Conservation (phyloP, 192 early-diverging fungal genomes). For the Chytriomyces hyalinus region DNA sequence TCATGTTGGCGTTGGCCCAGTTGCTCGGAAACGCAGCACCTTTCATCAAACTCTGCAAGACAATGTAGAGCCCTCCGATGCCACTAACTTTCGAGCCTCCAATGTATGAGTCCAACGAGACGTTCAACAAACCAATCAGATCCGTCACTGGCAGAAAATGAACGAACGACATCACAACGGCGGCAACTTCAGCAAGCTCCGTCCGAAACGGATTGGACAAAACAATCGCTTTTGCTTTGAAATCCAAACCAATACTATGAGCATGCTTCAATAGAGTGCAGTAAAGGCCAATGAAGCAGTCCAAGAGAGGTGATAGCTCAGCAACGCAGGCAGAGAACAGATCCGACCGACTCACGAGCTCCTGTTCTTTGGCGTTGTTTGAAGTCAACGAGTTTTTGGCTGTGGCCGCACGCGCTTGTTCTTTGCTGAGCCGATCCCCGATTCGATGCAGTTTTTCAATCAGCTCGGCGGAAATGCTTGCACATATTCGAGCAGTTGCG, state of each 20-base stretch:
- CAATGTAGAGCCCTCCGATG: slow-evolving; percentile 21
- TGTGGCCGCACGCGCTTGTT: not conserved
- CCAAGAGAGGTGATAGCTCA: slow-evolving; percentile 18
- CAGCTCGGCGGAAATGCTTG: slow-evolving; percentile 47
- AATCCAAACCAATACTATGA: not conserved
- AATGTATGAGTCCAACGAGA: not conserved
- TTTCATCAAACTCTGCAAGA: slow-evolving; percentile 40
- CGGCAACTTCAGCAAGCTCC: slow-evolving; percentile 39
- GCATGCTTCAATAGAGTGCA: not conserved
- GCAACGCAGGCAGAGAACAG: slow-evolving; percentile 22
- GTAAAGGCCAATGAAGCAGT: slow-evolving; percentile 13
- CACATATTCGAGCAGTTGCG: slow-evolving; percentile 44
- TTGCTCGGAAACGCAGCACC: slow-evolving; percentile 44
- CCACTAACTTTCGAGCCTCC: slow-evolving; percentile 2
- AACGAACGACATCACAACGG: slow-evolving; percentile 43
- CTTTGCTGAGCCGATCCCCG: slow-evolving; percentile 22
- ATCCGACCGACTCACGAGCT: not conserved
- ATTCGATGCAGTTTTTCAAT: slow-evolving; percentile 47
- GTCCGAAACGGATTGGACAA: slow-evolving; percentile 5
- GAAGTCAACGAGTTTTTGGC: not conserved
- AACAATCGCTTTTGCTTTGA: not conserved
- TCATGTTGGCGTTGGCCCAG: slow-evolving; percentile 49
- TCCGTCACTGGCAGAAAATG: slow-evolving; percentile 34
- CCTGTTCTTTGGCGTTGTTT: not conserved
- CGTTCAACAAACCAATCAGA: slow-evolving; percentile 10